Base-by-base conservation (phyloP, 2,329 filamentous ascomycete species). In the Cladosporium austrohemisphaericum region DNA sequence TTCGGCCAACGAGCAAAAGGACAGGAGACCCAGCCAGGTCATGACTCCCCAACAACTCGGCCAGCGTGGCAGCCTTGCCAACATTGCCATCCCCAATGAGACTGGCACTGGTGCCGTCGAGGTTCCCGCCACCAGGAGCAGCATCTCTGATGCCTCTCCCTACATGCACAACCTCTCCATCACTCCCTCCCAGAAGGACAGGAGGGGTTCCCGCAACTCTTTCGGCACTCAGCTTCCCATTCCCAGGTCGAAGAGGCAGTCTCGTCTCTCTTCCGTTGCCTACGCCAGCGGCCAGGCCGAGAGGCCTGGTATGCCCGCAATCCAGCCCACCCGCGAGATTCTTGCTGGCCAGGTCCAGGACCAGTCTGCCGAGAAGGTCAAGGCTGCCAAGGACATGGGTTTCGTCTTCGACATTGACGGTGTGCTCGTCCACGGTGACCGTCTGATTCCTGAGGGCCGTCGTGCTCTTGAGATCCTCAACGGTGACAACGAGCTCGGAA, bases 391-490 rank as follows among this genome's bases (percentile, higher is more conserved):
- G 76, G 83, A 88, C 72, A 88, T 89, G 84, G 83, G 84, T 5
- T 90, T 90, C 57, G 86, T 84, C 60, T 91, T 90, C 63, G 86
- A 90, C 66, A 84, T 84, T 54, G 81, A 89, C 60, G 85, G 85
- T 72, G 85, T 89, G 51, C 75, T 88, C 19, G 84, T 87, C 50
- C 84, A 87, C 68, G 84, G 84, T 61, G 83, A 85, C 68, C 75
- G 83, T 51, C 70, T 85, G 51, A 87, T 88, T 55, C 81, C 82
- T 33, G 78, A 86, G 69, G 84, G 81, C 53, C 74, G 78, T 61
- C 76, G 79, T 51, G 80, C 79, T 11, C 77, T 87, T 31, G 79
- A 84, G 65, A 86, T 87, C 66, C 74, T 87, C 43, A 87, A 87
- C 67, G 84, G 84, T 40, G 83, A 86, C 69, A 86, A 86, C 69